Evolutionary conservation across 2,329 filamentous ascomycete species (phyloP).

Genomic region (Fusarium compactum): DNA sequence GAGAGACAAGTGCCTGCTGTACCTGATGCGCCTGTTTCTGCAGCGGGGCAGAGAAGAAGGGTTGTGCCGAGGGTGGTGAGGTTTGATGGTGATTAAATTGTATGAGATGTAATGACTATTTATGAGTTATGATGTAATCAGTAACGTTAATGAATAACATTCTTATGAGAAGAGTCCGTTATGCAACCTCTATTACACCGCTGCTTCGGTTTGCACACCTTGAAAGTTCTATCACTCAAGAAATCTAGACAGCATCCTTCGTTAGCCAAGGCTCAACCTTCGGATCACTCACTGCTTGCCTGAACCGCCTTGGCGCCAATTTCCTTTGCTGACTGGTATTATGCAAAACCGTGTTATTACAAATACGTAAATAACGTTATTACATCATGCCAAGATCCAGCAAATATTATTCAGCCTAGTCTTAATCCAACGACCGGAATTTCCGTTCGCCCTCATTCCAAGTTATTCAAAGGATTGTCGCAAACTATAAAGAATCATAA

Average conservation of each 20-base stretch:
- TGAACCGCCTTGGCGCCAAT: too few species aligned
- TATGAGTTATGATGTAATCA: background rate
- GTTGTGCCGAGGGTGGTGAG: background rate
- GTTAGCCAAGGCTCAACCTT: too few species aligned
- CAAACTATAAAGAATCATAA: background rate
- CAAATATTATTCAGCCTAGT: background rate
- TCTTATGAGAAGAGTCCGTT: rapidly evolving
- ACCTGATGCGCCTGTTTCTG: background rate
- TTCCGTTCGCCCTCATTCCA: background rate
- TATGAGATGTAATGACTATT: background rate
- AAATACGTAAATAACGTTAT: background rate
- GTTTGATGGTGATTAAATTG: background rate
- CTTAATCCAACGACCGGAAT: background rate
- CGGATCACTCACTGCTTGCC: too few species aligned
- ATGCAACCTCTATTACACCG: too few species aligned
- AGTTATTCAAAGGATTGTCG: background rate
- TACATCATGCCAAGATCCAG: background rate
- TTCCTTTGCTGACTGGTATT: background rate
- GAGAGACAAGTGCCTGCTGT: background rate
- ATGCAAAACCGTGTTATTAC: background rate
- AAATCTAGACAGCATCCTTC: too few species aligned
- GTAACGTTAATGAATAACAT: background rate
- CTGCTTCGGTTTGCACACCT: too few species aligned
- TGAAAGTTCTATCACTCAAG: too few species aligned
- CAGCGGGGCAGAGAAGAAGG: background rate